Conservation (phyloP, 768 basidiomycete genomes). For the Russula brevipes region DNA sequence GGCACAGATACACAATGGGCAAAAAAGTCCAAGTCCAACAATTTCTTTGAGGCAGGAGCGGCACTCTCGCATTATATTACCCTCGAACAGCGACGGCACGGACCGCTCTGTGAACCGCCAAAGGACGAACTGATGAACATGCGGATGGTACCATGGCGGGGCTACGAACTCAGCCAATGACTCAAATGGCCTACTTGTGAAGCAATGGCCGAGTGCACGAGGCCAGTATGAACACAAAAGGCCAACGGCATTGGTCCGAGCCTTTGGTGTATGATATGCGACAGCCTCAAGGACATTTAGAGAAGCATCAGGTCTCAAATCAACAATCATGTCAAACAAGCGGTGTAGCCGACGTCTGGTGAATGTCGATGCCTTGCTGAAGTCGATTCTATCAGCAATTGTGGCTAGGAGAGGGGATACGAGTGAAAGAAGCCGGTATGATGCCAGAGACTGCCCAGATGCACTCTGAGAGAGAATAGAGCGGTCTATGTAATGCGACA, state of each 20-base stretch:
- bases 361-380: constrained; percentile 32
- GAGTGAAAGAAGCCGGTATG: constrained; percentile 60
- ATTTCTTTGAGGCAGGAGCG: constrained; percentile 50
- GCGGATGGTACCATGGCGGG: constrained; percentile 34
- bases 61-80: constrained; percentile 45
- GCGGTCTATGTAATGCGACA: constrained; percentile 10
- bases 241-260: constrained; percentile 51
- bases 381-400: constrained; percentile 53
- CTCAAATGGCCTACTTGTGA: constrained; percentile 51
- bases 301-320: constrained; percentile 60
- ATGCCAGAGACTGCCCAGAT: constrained; percentile 46
- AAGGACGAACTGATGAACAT: constrained; percentile 61
- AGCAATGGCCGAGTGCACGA: constrained; percentile 58
- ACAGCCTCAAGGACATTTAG: constrained; percentile 67
- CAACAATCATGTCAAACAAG: constrained; percentile 49
- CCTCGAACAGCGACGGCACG: constrained; percentile 30
- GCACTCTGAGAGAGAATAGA: constrained; percentile 46
- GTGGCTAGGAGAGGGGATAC: constrained; percentile 58
- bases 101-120: constrained; percentile 50
- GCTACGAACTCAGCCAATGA: constrained; percentile 33
- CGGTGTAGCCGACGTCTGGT: constrained; percentile 47
- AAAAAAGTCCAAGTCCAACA: constrained; percentile 64
- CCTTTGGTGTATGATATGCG: constrained; percentile 56
- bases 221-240: constrained; percentile 65
- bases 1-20: constrained; percentile 61